Conservation (phyloP, 2,329 filamentous ascomycete genomes). For the Penicillium brasilianum region DNA sequence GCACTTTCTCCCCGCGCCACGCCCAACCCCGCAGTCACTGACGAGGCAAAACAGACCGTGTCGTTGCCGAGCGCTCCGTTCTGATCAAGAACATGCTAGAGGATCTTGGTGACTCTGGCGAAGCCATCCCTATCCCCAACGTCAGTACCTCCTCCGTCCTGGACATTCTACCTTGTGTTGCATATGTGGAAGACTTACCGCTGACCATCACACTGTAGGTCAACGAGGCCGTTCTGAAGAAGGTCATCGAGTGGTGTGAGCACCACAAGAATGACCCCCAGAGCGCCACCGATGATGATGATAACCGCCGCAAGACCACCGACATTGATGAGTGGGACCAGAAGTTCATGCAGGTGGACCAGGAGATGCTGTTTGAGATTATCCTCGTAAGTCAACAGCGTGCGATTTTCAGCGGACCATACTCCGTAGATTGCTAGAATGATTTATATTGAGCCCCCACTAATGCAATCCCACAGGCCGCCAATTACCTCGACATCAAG, state of each 20-base stretch:
- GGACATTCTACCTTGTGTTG: background rate
- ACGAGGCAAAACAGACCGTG: conserved; percentile 63
- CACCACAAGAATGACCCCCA: conserved; percentile 90
- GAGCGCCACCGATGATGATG: conserved; percentile 81
- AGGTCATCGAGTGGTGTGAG: conserved; percentile 97
- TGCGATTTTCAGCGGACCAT: background rate
- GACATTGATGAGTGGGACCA: conserved; percentile 99
- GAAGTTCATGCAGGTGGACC: conserved; percentile 99
- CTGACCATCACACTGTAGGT: conserved; percentile 58
- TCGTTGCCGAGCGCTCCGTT: conserved; percentile 87
- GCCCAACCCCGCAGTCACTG: background rate
- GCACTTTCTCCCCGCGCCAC: background rate
- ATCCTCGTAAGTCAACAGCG: conserved; percentile 72
- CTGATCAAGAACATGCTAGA: conserved; percentile 99
- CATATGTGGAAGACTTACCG: background rate
- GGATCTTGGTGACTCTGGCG: conserved; percentile 73
- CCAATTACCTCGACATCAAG: conserved; percentile 99
- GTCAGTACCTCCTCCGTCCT: conserved; percentile 31
- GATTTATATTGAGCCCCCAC: background rate
- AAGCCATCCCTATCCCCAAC: conserved; percentile 73
- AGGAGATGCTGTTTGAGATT: conserved; percentile 99
- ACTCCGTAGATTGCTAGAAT: background rate
- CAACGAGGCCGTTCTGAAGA: conserved; percentile 89
- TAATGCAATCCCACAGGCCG: conserved; percentile 63
- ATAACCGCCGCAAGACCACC: conserved; percentile 96